Base-by-base conservation (phyloP, 495 filamentous ascomycete species). In the Penicillium steckii region DNA sequence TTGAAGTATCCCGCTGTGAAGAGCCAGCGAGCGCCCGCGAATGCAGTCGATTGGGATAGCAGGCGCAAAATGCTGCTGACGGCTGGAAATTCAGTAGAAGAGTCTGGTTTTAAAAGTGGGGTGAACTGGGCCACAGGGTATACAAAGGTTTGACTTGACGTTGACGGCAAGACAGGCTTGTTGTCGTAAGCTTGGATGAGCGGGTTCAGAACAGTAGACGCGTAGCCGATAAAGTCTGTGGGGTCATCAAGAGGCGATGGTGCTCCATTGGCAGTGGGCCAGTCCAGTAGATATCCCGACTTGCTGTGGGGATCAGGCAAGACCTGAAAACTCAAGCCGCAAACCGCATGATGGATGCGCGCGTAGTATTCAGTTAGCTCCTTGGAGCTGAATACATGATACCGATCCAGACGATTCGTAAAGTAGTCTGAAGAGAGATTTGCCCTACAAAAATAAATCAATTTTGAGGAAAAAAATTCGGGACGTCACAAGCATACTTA, bases 1-100 rank as follows among this genome's bases (percentile, higher is more conserved):
- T 99, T 98, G 77, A 98, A 98, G 68, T 98, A 98, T 23, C 94
- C 94, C 2, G 94, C 93, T 18, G 94, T 97, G 70, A 98, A 97
- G 12, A 90, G 90, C 92, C 94, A 97, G 29, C 80, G 83, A 3
- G 87, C 87, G 27, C 80, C 76, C 29, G 75, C 68, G 60, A 87
- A 88, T 18, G 78, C 70, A 1, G 85, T 75, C 6, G 65, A 64
- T 22, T 56, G 67, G 3, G 80, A 76, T 18, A 97, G 75, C 6
- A 78, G 74, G n/a, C 74, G 76, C 5, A 99, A 77, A 46, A 97
- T 76, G 30, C 80, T 79, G 3, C 79, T 86, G 23, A 99, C 76
- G 19, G 85, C 87, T 0, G 89, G 89, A 21, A 91, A 85, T 62
- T 99, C 94, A 23, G 94, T 97, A 6, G 90, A 95, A 19, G 83